Evolutionary conservation across 2,329 filamentous ascomycete species (phyloP).

Genomic region (Hypoxylon sp.): DNA sequence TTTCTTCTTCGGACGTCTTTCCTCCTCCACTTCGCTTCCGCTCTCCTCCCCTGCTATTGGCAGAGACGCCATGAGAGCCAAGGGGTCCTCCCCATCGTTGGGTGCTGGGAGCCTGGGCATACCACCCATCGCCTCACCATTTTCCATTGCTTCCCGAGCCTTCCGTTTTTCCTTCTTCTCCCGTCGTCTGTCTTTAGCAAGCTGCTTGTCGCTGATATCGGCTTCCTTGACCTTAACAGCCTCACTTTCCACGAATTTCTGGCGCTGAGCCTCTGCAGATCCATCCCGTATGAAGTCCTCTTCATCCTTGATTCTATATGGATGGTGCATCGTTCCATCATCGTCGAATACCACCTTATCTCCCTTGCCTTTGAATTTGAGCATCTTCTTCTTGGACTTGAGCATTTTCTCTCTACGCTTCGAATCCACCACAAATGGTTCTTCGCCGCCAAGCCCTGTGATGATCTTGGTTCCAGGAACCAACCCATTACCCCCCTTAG

Average conservation of each 20-base stretch:
- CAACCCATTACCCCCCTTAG: slow-evolving; percentile 61
- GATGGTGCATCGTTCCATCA: slow-evolving; percentile 84
- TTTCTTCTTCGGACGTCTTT: slow-evolving; percentile 70
- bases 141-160: slow-evolving; percentile 72
- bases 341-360: slow-evolving; percentile 93
- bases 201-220: slow-evolving; percentile 86
- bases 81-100: slow-evolving; percentile 66
- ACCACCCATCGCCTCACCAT: slow-evolving; percentile 52
- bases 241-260: slow-evolving; percentile 84
- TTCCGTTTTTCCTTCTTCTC: slow-evolving; percentile 84
- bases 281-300: slow-evolving; percentile 83
- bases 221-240: slow-evolving; percentile 78
- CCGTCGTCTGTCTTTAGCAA: slow-evolving; percentile 82
- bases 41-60: slow-evolving; percentile 62
- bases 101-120: slow-evolving; percentile 58
- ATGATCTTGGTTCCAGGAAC: slow-evolving; percentile 71
- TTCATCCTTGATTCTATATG: slow-evolving; percentile 92
- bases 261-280: slow-evolving; percentile 80
- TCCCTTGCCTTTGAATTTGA: slow-evolving; percentile 90
- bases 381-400: slow-evolving; percentile 92
- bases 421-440: slow-evolving; percentile 88
- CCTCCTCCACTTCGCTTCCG: slow-evolving; percentile 56
- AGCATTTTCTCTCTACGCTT: slow-evolving; percentile 97
- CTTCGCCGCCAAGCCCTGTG: slow-evolving; percentile 75
- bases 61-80: slow-evolving; percentile 71